Evolutionary conservation across 1,139 yeast species (phyloP).

Genomic region (Taphrina pruni): DNA sequence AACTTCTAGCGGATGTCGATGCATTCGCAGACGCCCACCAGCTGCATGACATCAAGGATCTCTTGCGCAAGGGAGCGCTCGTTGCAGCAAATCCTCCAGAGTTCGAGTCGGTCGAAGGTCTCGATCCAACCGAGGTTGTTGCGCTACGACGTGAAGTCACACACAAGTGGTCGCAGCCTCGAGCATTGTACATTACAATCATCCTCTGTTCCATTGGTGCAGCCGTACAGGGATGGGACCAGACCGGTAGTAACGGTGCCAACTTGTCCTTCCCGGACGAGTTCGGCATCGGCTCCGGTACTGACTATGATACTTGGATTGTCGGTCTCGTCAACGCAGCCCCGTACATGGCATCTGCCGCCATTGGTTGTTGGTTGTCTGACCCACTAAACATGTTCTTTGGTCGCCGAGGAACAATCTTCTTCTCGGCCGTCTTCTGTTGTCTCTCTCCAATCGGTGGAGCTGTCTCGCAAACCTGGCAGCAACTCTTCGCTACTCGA

Average conservation of each 20-base stretch:
- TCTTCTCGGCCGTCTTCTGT: conserved; percentile 69
- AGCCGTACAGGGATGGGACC: conserved; percentile 93
- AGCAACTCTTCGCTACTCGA: conserved; percentile 74
- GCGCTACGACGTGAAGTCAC: conserved; percentile 61
- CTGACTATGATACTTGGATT: conserved; percentile 65
- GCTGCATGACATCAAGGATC: conserved; percentile 28
- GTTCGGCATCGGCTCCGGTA: conserved; percentile 52
- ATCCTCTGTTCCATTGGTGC: conserved; percentile 86
- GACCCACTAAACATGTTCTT: conserved; percentile 67
- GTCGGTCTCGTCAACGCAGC: conserved; percentile 80
- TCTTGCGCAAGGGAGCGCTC: conserved; percentile 76
- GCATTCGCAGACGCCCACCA: conserved; percentile 60
- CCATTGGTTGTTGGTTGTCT: conserved; percentile 73
- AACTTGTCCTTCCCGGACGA: conserved; percentile 67
- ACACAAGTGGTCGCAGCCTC: conserved; percentile 72
- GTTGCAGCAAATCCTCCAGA: conserved; percentile 70
- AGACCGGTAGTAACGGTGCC: conserved; percentile 85
- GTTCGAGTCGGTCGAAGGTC: conserved; percentile 64
- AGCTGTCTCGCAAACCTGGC: conserved; percentile 74
- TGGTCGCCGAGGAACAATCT: conserved; percentile 78
- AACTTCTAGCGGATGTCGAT: conserved; percentile 74
- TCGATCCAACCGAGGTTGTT: conserved; percentile 65
- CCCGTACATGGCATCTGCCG: conserved; percentile 77
- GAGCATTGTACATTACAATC: conserved; percentile 65
- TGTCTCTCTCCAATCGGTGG: conserved; percentile 77